Base-by-base conservation (phyloP, 1,284 basidiomycete genomes). In the Apiotrichum porosum region DNA sequence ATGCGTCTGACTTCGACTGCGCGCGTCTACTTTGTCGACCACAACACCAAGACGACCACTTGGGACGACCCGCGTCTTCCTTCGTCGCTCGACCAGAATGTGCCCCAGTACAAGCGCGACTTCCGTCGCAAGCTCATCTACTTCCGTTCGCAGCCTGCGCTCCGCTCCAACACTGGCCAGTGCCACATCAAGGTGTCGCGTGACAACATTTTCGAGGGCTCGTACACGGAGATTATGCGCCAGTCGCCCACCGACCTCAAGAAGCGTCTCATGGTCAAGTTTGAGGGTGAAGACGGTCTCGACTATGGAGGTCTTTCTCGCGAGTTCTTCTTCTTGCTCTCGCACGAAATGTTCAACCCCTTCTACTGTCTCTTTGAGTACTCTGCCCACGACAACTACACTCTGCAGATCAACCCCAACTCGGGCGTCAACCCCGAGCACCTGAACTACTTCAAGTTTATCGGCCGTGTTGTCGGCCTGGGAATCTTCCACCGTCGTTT, bases 361-460 rank as follows among this genome's bases (percentile, higher is more conserved):
- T 95, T 94, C 76, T 99, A 98, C 74, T 95, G 95, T 61, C 78
- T 99, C 37, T 99, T 99, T 75, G 93, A 98, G 76, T 98, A 98
- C 75, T 97, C 94, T 1, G 88, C 95, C 13, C 92, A 97, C 73
- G 95, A 97, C 80, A 97, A 97, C 76, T 97, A 97, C 76, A 99
- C 95, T 5, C 82, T 97, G 12, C 93, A 97, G 76, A 94, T 97
- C 76, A 97, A 97, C 74, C 92, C 92, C 42, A 92, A 93, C 60
- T 95, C 91, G 14, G 90, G 88, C 49, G 90, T 98, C 69, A 98
- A 98, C 73, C 95, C 94, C 0, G 95, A 99, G 72, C 95, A 99
- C 74, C 75, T 99, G 62, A 97, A 92, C 77, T 99, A 98, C 78
- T 98, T 98, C 84, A 97, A 95, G 78, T 98, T 98, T 72, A 97